A percentile compares a stretch with the other conserved stretches of the same genome.
Conservation (phyloP, 148 eudicot species). For the Nepenthes gracilis region DNA sequence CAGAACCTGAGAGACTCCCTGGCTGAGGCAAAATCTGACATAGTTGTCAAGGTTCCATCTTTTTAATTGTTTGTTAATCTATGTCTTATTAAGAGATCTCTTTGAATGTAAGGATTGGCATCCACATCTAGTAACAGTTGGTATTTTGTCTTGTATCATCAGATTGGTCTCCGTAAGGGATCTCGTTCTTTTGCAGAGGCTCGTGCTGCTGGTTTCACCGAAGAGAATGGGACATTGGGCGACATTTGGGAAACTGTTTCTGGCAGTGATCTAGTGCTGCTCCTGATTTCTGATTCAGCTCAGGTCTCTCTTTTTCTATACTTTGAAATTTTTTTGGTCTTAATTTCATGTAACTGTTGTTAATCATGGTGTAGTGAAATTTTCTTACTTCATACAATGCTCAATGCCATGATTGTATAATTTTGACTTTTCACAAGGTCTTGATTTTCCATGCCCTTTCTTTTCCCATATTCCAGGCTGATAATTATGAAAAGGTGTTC, state of each 20-base stretch:
- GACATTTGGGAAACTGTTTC: constrained; percentile 85
- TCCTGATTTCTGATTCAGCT: constrained; percentile 93
- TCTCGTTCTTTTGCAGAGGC: constrained; percentile 92
- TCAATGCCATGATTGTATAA: no score
- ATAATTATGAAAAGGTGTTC: constrained; percentile 71
- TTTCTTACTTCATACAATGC: no score
- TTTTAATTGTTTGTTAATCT: not conserved
- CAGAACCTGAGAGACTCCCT: constrained; percentile 90
- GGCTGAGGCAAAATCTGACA: constrained; percentile 68
- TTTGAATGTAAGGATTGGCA: not conserved
- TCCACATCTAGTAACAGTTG: not conserved
- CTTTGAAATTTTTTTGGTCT: no score
- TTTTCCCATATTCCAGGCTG: constrained; percentile 47
- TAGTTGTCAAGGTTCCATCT: constrained; percentile 61
- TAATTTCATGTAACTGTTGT: no score
- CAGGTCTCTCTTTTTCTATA: constrained; percentile 40
- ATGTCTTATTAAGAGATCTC: not conserved
- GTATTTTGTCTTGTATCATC: constrained; percentile 1
- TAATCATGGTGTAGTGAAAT: no score
- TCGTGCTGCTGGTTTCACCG: constrained; percentile 82
- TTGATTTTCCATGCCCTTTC: no score
- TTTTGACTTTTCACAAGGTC: no score
- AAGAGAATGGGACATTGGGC: constrained; percentile 91
- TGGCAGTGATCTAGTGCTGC: constrained; percentile 81
- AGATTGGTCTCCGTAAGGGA: constrained; percentile 96